Evolutionary conservation across 257 asterid species (phyloP), one percentile per base, ranked within the genome.

Genomic region (Penstemon newberryi): DNA sequence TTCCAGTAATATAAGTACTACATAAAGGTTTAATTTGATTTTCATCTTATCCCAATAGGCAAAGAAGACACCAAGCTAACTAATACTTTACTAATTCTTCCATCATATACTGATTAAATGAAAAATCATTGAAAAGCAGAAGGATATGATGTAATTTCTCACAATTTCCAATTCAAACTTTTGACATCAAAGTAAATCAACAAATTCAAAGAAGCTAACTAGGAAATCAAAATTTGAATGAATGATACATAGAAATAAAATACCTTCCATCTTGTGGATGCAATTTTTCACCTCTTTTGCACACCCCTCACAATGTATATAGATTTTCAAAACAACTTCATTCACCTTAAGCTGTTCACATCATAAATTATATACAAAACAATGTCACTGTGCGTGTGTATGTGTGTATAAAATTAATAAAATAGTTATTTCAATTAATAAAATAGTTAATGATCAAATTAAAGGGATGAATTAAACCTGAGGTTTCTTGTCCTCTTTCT

Each of bases 241-340:
- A 25, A 6, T 9, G 10, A 33, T 19, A 15, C 9, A 3, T 4
- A 18, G 2, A 38, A 0, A 3, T 5, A 8, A n/a, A 6, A 36
- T 61, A 85, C 97, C 97, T 77, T 80, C 76, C 87, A 91, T 79
- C 41, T 87, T 76, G 57, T 72, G 89, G 61, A 91, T 75, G 37
- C 84, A 76, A 5, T 60, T 65, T 77, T 87, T 84, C 66, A 85
- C 87, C 52, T 87, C 91, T 63, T 79, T 85, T 3, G 80, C 88
- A 75, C 97, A 91, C 0, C 91, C 78, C 71, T 80, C 87, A 72
- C 97, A 91, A 53, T 87, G 93, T 8, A 89, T 53, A 38, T 84
- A 69, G 1, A 87, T 44, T 75, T 91, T 86, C 72, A 89, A 44
- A 15, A 78, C 75, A 10, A 81, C 83, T 70, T 85, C 97, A 33